Evolutionary conservation across 2,329 filamentous ascomycete genomes (phyloP).

Genomic region (Metarhizium anisopliae): DNA sequence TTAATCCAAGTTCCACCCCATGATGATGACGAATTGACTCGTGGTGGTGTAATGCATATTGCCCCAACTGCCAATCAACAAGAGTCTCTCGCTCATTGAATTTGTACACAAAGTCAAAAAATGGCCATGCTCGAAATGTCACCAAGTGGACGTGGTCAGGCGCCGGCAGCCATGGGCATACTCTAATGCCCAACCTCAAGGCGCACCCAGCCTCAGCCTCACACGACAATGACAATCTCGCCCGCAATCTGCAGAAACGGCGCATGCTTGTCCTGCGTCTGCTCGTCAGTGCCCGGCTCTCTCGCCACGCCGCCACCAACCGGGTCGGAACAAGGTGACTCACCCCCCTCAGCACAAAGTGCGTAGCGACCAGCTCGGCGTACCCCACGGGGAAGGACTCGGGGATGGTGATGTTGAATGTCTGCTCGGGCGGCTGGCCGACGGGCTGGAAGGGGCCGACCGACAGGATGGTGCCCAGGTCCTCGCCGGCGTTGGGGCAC

Average conservation of each 20-base stretch:
- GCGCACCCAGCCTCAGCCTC: too few species aligned
- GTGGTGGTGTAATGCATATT: too few species aligned
- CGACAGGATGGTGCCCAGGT: slow-evolving; percentile 1
- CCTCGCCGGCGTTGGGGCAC: background rate
- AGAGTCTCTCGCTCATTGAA: too few species aligned
- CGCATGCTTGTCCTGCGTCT: background rate
- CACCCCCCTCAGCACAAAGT: slow-evolving; percentile 3
- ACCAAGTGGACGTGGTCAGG: too few species aligned
- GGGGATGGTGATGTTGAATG: background rate
- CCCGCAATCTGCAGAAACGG: background rate
- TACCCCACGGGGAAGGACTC: background rate
- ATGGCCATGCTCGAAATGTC: too few species aligned
- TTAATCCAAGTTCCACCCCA: too few species aligned
- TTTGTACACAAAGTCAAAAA: too few species aligned
- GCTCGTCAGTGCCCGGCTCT: background rate
- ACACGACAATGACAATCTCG: background rate
- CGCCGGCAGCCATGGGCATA: too few species aligned
- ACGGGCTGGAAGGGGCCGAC: background rate
- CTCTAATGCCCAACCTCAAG: too few species aligned
- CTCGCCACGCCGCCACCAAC: too few species aligned
- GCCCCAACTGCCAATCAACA: too few species aligned
- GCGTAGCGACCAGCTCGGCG: slow-evolving; percentile 4
- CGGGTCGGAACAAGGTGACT: background rate
- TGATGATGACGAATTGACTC: too few species aligned
- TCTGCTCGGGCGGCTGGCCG: background rate